phyloP scores from a whole-genome alignment of 2,329 filamentous ascomycete species.

The Paradendryphiella salina region DNA sequence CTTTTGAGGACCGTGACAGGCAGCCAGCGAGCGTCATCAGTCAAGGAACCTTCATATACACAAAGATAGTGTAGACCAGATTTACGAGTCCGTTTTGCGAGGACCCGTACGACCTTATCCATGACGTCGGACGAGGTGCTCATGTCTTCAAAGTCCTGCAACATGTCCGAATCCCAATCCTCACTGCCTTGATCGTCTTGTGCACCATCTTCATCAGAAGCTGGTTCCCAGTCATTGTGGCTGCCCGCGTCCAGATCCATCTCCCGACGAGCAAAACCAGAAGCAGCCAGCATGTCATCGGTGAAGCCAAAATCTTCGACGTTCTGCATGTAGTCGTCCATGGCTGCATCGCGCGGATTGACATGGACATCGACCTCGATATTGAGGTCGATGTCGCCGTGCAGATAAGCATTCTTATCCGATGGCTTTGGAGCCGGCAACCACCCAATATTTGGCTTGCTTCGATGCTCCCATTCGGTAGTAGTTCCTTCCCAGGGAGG shows the following conservation, averaged over 20 bases:
- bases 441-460: constrained; percentile 46
- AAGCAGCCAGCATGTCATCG: constrained; percentile 31
- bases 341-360: constrained; percentile 44
- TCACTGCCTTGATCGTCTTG: constrained; percentile 18
- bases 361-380: constrained; percentile 7
- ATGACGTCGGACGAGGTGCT: constrained; percentile 56
- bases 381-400: constrained; percentile 12
- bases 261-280: constrained; percentile 38
- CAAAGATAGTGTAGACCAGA: constrained; percentile 57
- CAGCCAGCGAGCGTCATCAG: constrained; percentile 57
- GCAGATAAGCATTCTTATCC: constrained; percentile 28
- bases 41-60: constrained; percentile 50
- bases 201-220: constrained; percentile 16
- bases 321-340: constrained; percentile 73
- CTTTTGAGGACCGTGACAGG: constrained; percentile 36
- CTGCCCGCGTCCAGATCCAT: constrained; percentile 40
- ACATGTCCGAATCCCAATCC: constrained; percentile 52
- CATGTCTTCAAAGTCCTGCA: constrained; percentile 54
- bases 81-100: constrained; percentile 52
- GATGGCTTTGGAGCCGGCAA: constrained; percentile 29
- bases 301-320: constrained; percentile 54
- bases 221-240: constrained; percentile 40
- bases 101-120: constrained; percentile 49
- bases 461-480: constrained; percentile 40
- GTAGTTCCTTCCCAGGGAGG: constrained; percentile 38